These are phyloP conservation scores for Rhodotorula sp. DNA, from an alignment of 1,284 basidiomycete species.

Conservation along the genomic window DNA sequence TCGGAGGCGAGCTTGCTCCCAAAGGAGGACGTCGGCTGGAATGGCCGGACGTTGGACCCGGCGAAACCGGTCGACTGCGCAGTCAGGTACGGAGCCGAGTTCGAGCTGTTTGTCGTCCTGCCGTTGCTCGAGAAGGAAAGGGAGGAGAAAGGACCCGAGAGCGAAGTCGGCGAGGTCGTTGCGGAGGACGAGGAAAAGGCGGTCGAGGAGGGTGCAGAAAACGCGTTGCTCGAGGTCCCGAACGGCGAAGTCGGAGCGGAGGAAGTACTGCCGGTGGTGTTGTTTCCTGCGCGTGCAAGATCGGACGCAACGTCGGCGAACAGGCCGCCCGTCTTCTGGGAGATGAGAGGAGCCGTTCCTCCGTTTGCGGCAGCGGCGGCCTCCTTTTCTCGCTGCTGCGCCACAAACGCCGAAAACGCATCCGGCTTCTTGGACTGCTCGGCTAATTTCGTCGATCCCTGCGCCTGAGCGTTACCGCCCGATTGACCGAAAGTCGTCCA, in stretches of 20 bases:
- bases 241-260: conserved; percentile 20
- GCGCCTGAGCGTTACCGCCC: conserved; percentile 28
- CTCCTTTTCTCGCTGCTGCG: conserved; percentile 20
- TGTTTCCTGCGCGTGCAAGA: conserved; percentile 39
- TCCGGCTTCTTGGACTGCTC: conserved; percentile 46
- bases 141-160: conserved; percentile 37
- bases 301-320: conserved; percentile 50
- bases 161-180: conserved; percentile 47
- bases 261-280: background rate
- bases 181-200: conserved; percentile 58
- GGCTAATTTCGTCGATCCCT: conserved; percentile 27
- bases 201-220: conserved; percentile 43
- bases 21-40: conserved; percentile 87
- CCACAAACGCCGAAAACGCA: conserved; percentile 40
- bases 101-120: background rate
- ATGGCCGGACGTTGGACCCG: conserved; percentile 68
- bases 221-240: conserved; percentile 42
- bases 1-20: conserved; percentile 64
- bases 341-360: conserved; percentile 31
- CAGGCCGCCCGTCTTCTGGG: conserved; percentile 46
- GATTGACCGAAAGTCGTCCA: background rate
- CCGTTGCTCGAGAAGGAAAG: conserved; percentile 20
- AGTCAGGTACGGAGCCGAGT: conserved; percentile 53
- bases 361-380: background rate
- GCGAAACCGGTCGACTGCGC: conserved; percentile 77